Evolutionary conservation across 1,139 yeast species (phyloP), one percentile per base, ranked within the genome.

Genomic region (Blastobotrys malaysiensis): DNA sequence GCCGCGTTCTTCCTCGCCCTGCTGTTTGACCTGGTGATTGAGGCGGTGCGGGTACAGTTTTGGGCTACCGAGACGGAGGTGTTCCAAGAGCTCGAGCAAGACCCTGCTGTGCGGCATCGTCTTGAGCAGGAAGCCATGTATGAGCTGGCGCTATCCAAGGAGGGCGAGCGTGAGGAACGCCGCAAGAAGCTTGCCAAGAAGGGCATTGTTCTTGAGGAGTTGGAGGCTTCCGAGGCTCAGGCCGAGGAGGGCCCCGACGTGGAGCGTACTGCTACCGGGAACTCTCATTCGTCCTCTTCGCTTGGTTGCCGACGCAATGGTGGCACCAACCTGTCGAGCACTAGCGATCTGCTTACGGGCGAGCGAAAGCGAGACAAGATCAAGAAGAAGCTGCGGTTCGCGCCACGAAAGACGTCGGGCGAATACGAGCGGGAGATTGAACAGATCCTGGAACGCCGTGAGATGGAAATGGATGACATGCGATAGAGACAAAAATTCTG

Each of bases 31-130:
- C 69, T 88, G 26, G 67, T 85, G 5, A 67, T 82, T 53, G 83
- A 86, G 60, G 77, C 85, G 0, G 65, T 83, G 49, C 78, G 83
- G 57, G 76, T 77, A 31, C 76, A 81, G 67, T 61, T 88, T 26
- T 69, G 73, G 58, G 91, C 96, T 0, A 80, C 79, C 1, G 97
- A 91, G 64, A 83, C 89, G 13, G 96, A 88, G 55, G 72, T 83
- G 11, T 93, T 89, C 73, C 87, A 86, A 63, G 77, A 82, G 27
- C 77, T 87, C 55, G 99, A 93, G 68, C 82, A 82, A 64, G 88
- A 84, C 64, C 71, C 80, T 21, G 82, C 77, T 6, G 75, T 90
- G 66, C 78, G 95, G 63, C 79, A 81, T 59, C 75, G 80, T 45
- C 78, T 95, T 61, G 98, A 93, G 68, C 72, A 80, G 47, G 84